A percentile compares a stretch with the other conserved stretches of the same genome.
Conservation (phyloP, 257 asterid species). For the Ocimum tenuiflorum region DNA sequence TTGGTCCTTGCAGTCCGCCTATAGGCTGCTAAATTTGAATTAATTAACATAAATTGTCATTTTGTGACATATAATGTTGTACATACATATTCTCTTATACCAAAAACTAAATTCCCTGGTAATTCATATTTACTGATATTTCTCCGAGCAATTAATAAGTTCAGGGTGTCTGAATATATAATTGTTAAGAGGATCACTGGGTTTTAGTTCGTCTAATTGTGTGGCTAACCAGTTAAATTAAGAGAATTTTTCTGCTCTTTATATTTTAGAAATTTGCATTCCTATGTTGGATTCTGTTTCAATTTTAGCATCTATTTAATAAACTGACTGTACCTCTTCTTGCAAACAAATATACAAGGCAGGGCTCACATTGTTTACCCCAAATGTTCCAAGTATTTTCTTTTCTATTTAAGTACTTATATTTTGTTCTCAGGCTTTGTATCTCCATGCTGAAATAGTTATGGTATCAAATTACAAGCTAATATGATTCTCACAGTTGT, state of each 20-base stretch:
- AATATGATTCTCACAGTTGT: background rate
- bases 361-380: background rate
- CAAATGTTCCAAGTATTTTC: too few relatives aligned
- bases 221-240: background rate
- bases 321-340: background rate
- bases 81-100: background rate
- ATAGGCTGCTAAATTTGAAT: too few relatives aligned
- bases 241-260: background rate
- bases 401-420: background rate
- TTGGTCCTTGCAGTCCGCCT: too few relatives aligned
- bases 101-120: background rate
- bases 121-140: background rate
- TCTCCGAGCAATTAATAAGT: background rate
- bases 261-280: background rate
- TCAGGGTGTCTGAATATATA: too few relatives aligned
- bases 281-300: background rate
- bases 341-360: background rate
- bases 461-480: background rate
- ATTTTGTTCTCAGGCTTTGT: background rate
- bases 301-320: background rate
- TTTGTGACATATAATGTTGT: background rate
- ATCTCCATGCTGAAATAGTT: background rate
- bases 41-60: background rate
- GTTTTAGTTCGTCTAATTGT: background rate
- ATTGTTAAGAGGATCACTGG: background rate